Evolutionary conservation across 208 protist genomes (phyloP).

Genomic region (Crithidia fasciculata): DNA sequence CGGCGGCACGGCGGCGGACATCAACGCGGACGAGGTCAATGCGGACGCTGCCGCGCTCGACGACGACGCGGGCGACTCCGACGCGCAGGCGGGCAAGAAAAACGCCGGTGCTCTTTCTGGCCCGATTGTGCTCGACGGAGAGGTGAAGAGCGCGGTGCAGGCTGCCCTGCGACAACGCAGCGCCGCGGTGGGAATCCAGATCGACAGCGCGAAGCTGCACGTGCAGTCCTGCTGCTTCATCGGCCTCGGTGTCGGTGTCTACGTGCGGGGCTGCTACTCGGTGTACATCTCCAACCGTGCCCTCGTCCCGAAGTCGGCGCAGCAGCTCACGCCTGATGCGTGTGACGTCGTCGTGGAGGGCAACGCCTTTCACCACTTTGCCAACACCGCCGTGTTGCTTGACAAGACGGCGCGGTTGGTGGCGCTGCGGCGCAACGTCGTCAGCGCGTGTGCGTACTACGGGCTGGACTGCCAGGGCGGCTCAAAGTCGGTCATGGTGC

Average conservation of each 20-base stretch:
- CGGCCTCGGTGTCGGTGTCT: slow-evolving; percentile 48
- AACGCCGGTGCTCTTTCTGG: background rate
- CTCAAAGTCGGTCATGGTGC: slow-evolving; percentile 44
- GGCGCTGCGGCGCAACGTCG: slow-evolving; percentile 48
- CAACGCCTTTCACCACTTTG: slow-evolving; percentile 56
- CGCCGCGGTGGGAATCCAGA: slow-evolving; percentile 55
- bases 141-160: slow-evolving; percentile 19
- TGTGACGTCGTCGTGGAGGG: slow-evolving; percentile 14
- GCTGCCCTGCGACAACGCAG: slow-evolving; percentile 22
- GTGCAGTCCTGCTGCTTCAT: slow-evolving; percentile 58
- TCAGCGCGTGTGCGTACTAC: slow-evolving; percentile 82
- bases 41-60: background rate
- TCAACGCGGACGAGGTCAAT: slow-evolving; percentile 6
- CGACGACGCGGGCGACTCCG: slow-evolving; percentile 3
- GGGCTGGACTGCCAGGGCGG: slow-evolving; percentile 71
- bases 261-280: slow-evolving; percentile 39
- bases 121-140: slow-evolving; percentile 21
- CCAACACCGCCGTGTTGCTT: slow-evolving; percentile 63
- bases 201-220: slow-evolving; percentile 45
- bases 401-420: slow-evolving; percentile 59
- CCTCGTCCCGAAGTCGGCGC: slow-evolving; percentile 2
- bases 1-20: background rate
- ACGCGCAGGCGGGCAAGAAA: background rate
- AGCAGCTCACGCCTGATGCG: slow-evolving; percentile 17
- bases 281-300: slow-evolving; percentile 4